phyloP scores from a whole-genome alignment of 1,284 basidiomycete genomes.

The Uromyces viciae-fabae region DNA sequence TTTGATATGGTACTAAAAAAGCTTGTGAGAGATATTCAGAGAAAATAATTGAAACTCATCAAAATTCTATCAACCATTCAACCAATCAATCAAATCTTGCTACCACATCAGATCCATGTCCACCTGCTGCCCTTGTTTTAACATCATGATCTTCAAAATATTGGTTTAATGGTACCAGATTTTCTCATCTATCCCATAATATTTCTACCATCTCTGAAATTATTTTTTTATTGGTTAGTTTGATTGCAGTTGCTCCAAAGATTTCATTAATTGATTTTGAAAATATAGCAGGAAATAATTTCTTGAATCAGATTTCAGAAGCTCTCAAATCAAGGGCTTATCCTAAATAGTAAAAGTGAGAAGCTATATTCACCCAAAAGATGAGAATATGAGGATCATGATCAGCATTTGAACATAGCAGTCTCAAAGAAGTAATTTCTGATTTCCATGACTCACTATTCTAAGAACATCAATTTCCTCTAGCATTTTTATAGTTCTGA shows the following conservation, averaged over 20 bases:
- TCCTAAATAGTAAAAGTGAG: slow-evolving; percentile 33
- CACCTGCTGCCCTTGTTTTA: slow-evolving; percentile 71
- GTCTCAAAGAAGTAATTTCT: not conserved
- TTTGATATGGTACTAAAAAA: slow-evolving; percentile 96
- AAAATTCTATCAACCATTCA: slow-evolving; percentile 52
- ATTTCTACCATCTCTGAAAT: not conserved
- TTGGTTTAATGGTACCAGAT: slow-evolving; percentile 74
- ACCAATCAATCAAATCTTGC: too few relatives aligned
- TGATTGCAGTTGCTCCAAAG: not conserved
- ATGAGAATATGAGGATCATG: not conserved
- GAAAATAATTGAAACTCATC: slow-evolving; percentile 62
- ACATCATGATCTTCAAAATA: slow-evolving; percentile 60
- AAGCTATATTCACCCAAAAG: slow-evolving; percentile 1
- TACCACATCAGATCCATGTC: slow-evolving; percentile 74
- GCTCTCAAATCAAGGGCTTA: slow-evolving; percentile 40
- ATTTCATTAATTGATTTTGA: not conserved
- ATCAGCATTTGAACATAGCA: not conserved
- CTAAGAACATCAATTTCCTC: slow-evolving; percentile 71
- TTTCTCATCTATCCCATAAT: slow-evolving; percentile 7
- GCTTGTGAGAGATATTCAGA: slow-evolving; percentile 86
- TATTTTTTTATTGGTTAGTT: not conserved
- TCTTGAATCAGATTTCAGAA: not conserved
- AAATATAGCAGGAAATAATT: not conserved
- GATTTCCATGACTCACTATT: slow-evolving; percentile 55
- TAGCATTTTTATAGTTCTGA: slow-evolving; percentile 73